Percentiles rank a stretch among this genome's conserved stretches.
phyloP scores from a whole-genome alignment of 768 basidiomycete species.

The Tephrocybe sp. region DNA sequence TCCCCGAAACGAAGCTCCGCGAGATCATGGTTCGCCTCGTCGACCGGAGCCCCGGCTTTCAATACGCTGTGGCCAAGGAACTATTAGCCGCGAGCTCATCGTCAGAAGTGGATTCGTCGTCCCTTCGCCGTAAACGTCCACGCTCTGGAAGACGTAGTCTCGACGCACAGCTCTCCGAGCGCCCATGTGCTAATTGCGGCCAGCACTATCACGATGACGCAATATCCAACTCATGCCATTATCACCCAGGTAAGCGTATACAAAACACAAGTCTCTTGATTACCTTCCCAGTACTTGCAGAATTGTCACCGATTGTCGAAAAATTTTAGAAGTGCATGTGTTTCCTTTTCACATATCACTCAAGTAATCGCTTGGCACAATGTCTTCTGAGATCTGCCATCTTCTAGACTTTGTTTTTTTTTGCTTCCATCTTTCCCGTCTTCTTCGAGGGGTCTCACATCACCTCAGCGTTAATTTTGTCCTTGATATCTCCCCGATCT shows the following conservation, averaged over 20 bases:
- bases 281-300: too few relatives aligned
- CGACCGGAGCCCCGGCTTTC: slow-evolving; percentile 31
- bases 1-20: slow-evolving; percentile 38
- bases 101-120: slow-evolving; percentile 1
- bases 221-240: slow-evolving; percentile 18
- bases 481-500: neutral
- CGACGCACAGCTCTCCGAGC: slow-evolving; percentile 4
- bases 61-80: slow-evolving; percentile 39
- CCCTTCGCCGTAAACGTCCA: slow-evolving; percentile 14
- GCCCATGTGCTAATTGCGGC: slow-evolving; percentile 21
- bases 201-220: slow-evolving; percentile 11
- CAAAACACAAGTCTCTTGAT: neutral
- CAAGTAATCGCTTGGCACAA: too few relatives aligned
- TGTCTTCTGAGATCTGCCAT: too few relatives aligned
- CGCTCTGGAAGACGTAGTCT: slow-evolving; percentile 13
- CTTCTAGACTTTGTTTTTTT: too few relatives aligned
- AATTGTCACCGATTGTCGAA: too few relatives aligned
- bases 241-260: slow-evolving; percentile 40
- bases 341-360: too few relatives aligned
- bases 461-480: too few relatives aligned
- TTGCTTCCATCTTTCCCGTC: too few relatives aligned
- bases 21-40: slow-evolving; percentile 38
- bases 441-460: too few relatives aligned
- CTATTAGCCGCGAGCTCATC: slow-evolving; percentile 18
- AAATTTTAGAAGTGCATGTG: too few relatives aligned